These are phyloP conservation scores for Globisporangium emineosum DNA, from an alignment of 352 stramenopile genomes.

Conservation along the genomic window DNA sequence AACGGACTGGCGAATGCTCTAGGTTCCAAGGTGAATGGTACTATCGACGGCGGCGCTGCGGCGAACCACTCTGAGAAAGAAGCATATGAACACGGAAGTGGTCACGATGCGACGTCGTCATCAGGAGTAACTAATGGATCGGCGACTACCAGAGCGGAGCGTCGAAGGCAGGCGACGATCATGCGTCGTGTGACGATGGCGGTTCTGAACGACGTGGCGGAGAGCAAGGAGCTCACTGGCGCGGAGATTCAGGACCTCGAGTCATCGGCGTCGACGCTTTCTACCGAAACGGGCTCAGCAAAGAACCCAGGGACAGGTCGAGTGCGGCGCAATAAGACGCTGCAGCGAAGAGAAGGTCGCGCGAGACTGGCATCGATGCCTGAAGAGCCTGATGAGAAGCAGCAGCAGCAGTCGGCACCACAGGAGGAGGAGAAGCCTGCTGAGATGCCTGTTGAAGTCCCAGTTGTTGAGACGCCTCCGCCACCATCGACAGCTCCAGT, in stretches of 20 bases:
- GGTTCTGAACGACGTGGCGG: conserved; percentile 40
- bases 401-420: conserved; percentile 9
- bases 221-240: conserved; percentile 36
- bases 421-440: background rate
- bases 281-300: background rate
- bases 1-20: background rate
- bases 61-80: background rate
- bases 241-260: conserved; percentile 39
- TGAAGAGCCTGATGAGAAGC: conserved; percentile 37
- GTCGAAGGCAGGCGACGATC: conserved; percentile 14
- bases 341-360: conserved; percentile 38
- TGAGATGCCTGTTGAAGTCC: background rate
- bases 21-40: too few species aligned
- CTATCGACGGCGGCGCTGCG: background rate
- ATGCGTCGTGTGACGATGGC: conserved; percentile 43
- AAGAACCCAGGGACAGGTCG: conserved; percentile 16
- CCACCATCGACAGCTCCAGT: conserved; percentile 10
- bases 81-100: background rate
- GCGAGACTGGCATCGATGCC: conserved; percentile 36
- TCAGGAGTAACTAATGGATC: background rate
- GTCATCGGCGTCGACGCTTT: conserved; percentile 4
- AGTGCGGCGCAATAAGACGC: conserved; percentile 36
- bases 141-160: background rate
- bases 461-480: background rate
- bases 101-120: background rate